phyloP scores from a whole-genome alignment of 805 yeast species.

The Candida parachauliodes region DNA sequence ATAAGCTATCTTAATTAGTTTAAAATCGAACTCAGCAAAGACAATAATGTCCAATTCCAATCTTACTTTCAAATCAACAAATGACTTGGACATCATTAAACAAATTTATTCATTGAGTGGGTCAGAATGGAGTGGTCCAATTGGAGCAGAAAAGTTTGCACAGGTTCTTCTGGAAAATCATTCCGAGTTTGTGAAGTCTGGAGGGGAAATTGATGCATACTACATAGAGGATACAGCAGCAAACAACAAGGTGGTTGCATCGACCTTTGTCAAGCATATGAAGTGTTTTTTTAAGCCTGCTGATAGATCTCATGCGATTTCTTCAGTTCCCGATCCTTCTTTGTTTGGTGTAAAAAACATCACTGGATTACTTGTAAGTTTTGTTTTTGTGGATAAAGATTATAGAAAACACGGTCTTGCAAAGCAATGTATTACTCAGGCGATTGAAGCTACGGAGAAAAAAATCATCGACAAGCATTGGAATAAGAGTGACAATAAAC shows the following conservation, averaged over 20 bases:
- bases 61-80: slow-evolving; percentile 12
- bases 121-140: slow-evolving; percentile 20
- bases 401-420: slow-evolving; percentile 30
- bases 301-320: slow-evolving; percentile 20
- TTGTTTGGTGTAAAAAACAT: slow-evolving; percentile 30
- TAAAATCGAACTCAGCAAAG: no score
- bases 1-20: no score
- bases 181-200: slow-evolving; percentile 9
- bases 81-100: slow-evolving; percentile 20
- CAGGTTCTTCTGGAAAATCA: slow-evolving; percentile 12
- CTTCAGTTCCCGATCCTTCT: slow-evolving; percentile 28
- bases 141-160: slow-evolving; percentile 20
- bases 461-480: slow-evolving; percentile 24
- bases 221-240: slow-evolving; percentile 21
- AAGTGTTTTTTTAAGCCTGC: slow-evolving; percentile 29
- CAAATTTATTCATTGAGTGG: slow-evolving; percentile 21
- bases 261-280: slow-evolving; percentile 19
- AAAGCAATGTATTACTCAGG: slow-evolving; percentile 19
- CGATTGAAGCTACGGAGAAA: slow-evolving; percentile 30
- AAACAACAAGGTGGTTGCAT: slow-evolving; percentile 19
- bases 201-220: slow-evolving; percentile 21
- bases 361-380: slow-evolving; percentile 23
- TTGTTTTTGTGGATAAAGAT: slow-evolving; percentile 24
- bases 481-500: slow-evolving; percentile 17
- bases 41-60: no score